Percentiles rank a stretch among this genome's conserved stretches.
Conservation (phyloP, 495 filamentous ascomycete genomes). For the Hypoxylon intermedium region DNA sequence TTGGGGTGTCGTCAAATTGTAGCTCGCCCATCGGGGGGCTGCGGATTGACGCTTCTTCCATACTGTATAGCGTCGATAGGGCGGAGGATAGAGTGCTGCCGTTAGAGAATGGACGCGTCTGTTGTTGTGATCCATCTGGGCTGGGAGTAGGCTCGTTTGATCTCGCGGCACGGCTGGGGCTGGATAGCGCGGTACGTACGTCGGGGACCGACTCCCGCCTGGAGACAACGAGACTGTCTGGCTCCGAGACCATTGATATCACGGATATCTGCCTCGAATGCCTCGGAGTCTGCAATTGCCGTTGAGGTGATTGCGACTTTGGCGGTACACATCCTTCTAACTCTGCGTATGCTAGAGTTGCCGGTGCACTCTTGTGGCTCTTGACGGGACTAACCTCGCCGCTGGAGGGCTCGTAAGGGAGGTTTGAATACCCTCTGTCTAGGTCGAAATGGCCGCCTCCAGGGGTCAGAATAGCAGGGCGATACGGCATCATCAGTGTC, state of each 20-base stretch:
- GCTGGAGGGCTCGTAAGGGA: constrained; percentile 1
- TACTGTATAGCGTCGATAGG: constrained; percentile 54
- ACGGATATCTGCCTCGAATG: constrained; percentile 36
- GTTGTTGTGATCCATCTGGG: constrained; percentile 16
- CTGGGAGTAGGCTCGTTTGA: constrained; percentile 26
- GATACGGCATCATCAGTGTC: constrained; percentile 26
- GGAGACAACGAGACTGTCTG: constrained; percentile 40
- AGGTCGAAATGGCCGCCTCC: background rate
- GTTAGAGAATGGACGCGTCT: constrained; percentile 28
- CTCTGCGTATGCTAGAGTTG: constrained; percentile 31
- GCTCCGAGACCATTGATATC: constrained; percentile 45
- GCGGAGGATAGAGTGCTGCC: constrained; percentile 49
- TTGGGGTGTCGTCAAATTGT: background rate
- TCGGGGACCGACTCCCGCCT: constrained; percentile 27
- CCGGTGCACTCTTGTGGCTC: constrained; percentile 42
- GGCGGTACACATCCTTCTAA: constrained; percentile 24
- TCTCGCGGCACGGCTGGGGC: constrained; percentile 27
- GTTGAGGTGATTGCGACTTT: constrained; percentile 3
- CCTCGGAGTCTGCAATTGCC: constrained; percentile 19
- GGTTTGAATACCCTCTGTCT: background rate
- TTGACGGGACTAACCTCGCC: constrained; percentile 35
- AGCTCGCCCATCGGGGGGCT: constrained; percentile 17
- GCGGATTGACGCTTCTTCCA: constrained; percentile 45
- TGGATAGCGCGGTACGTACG: constrained; percentile 33
- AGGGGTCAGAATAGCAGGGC: background rate